These are phyloP conservation scores for Phytopythium litorale DNA, from an alignment of 352 stramenopile species.

Conservation along the genomic window DNA sequence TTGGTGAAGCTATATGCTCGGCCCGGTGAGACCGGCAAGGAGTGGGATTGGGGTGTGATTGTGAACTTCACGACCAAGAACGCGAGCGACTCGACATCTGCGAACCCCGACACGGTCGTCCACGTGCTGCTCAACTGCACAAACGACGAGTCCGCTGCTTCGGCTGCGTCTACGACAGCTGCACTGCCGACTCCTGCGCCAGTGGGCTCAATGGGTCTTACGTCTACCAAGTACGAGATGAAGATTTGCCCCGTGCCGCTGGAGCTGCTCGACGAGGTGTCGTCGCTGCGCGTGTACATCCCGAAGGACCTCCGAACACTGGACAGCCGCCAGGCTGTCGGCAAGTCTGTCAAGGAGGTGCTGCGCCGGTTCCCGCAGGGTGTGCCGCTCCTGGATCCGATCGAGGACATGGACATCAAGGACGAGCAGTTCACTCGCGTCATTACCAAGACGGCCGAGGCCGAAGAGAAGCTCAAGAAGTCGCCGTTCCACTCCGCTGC, in stretches of 20 bases:
- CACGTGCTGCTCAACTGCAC: conserved; percentile 80
- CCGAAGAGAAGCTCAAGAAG: conserved; percentile 64
- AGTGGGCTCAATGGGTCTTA: conserved; percentile 53
- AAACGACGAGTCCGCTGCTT: conserved; percentile 19
- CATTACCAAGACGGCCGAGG: conserved; percentile 76
- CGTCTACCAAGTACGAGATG: conserved; percentile 59
- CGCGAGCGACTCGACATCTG: conserved; percentile 55
- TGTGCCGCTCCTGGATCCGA: conserved; percentile 90
- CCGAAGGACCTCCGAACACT: conserved; percentile 75
- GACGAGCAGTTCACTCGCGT: conserved; percentile 89
- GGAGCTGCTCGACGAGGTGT: conserved; percentile 72
- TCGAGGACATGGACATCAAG: conserved; percentile 94
- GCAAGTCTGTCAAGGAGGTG: conserved; percentile 79
- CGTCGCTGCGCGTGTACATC: conserved; percentile 81
- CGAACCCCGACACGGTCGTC: conserved; percentile 62
- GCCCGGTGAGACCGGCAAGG: conserved; percentile 15
- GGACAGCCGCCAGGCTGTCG: conserved; percentile 68
- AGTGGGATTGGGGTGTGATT: conserved; percentile 85
- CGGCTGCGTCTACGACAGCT: conserved; percentile 18
- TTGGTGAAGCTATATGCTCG: conserved; percentile 83
- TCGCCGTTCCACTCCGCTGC: conserved; percentile 62
- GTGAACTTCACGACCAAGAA: conserved; percentile 86
- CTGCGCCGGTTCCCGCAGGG: conserved; percentile 74
- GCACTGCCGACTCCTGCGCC: conserved; percentile 51
- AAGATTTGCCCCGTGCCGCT: conserved; percentile 84